Base-by-base conservation (phyloP, 164 flowering plant genomes). In the Houttuynia cordata region DNA sequence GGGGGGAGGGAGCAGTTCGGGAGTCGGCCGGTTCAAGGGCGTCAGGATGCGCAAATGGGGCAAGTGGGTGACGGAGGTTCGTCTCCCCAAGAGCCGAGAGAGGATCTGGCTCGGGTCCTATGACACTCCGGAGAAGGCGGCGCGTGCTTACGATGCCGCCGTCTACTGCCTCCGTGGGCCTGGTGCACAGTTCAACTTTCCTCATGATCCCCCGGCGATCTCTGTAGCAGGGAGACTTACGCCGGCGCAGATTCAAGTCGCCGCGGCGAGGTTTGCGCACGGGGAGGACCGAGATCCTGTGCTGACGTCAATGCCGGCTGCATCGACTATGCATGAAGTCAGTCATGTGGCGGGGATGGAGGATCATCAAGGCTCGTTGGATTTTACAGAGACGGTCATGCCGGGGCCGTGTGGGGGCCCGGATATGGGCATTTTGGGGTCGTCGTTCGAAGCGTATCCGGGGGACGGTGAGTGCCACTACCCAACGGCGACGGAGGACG, bases 1-100 rank as follows among this genome's bases (percentile, higher is more conserved):
- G 23, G 55, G 12, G 21, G 21, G 21, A 21, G 53, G 20, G 20
- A 21, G n/a, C 21, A 51, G n/a, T 17, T 51, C 53, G 14, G 55
- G 55, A 21, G 55, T 21, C 23, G 23, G 21, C 25, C 24, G 24
- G 53, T 91, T 69, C 67, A 86, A 74, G 70, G 97, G 96, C 15
- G 90, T 91, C 0, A 57, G 96, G 23, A 88, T 81, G 78, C 59
- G 97, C 54, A 88, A 88, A 62, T 91, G 97, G 97, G 97, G 97
- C 0, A 91, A 88, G 59, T 91, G 75, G 69, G 97, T 91, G 14
- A 79, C 97, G 0, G 97, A 91, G 58, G 81, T 88, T 50, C 70
- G 97, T 9, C 80, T 88, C 10, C 97, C 97, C 9, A 85, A 88
- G 60, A 76, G 96, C 71, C 66, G 97, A 52, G 85, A 86, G 23